Evolutionary conservation across 2,329 filamentous ascomycete species (phyloP), one percentile per base, ranked within the genome.

Genomic region (Dothideomycetidae sp.): DNA sequence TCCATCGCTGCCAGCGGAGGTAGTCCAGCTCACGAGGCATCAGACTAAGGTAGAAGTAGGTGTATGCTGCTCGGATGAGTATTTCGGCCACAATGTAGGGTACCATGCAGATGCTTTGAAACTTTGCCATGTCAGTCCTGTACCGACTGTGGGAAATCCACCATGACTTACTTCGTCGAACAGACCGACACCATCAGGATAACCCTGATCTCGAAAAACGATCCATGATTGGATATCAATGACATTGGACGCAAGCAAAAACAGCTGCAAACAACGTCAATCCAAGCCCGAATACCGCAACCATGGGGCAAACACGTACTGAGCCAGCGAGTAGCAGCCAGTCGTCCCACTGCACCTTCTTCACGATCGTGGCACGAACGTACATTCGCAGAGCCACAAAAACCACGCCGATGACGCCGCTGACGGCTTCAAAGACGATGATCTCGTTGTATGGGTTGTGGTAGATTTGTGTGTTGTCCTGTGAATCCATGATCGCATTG

Each of bases 11-110:
- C 36, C 36, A 32, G 15, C 13, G 15, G 18, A 7, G n/a, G 21
- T 26, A 7, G 21, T 26, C 21, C 7, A 26, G 7, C n/a, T 38
- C 29, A 9, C 13, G 5, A 5, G 36, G 36, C 9, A 38, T 12
- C 3, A 38, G 17, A 10, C 31, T 29, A 12, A 38, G 21, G 29
- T 32, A 32, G 19, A 38, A 38, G 12, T 15, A 29, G 17, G 36
- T 29, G 18, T 31, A 21, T 9, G 36, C 36, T 9, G 29, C 28
- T 21, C 31, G 30, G 29, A 32, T 29, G 16, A 32, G 14, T 14
- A 21, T 16, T 21, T 32, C 17, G 29, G 15, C 29, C n/a, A 38
- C 11, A 3, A 16, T 18, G 29, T 33, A 38, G 12, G 31, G 29
- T n/a, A n/a, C n/a, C n/a, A n/a, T n/a, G n/a, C n/a, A n/a, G n/a